Evolutionary conservation across 768 basidiomycete genomes (phyloP).

Genomic region (Lactarius pseudohatsudake): DNA sequence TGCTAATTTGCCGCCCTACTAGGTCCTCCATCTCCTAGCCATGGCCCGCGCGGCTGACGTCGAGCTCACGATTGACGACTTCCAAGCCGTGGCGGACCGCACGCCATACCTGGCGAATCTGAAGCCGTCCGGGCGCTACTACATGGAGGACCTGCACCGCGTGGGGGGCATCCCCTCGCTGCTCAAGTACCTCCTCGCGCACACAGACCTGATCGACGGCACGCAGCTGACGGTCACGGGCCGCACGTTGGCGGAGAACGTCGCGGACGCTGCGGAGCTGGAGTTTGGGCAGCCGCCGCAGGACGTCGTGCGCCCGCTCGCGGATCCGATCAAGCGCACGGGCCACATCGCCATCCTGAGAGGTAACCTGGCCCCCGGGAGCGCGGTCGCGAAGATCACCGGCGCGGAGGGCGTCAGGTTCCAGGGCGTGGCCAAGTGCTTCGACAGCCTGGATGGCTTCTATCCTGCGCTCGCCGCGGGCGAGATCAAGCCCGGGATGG

Average conservation of each 20-base stretch:
- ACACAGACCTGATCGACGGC: constrained; percentile 79
- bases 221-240: constrained; percentile 88
- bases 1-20: background rate
- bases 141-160: constrained; percentile 88
- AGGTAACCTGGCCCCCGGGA: constrained; percentile 86
- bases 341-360: constrained; percentile 86
- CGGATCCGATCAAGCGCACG: constrained; percentile 80
- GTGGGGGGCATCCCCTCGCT: constrained; percentile 84
- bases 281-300: constrained; percentile 59
- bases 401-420: constrained; percentile 89
- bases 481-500: constrained; percentile 72
- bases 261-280: constrained; percentile 71
- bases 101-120: constrained; percentile 87
- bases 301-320: constrained; percentile 69
- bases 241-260: constrained; percentile 84
- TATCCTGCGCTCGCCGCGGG: constrained; percentile 72
- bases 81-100: constrained; percentile 74
- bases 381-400: constrained; percentile 89
- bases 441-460: constrained; percentile 59
- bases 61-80: constrained; percentile 79
- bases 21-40: constrained; percentile 83
- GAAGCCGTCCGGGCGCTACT: constrained; percentile 82
- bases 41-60: constrained; percentile 81
- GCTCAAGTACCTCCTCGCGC: constrained; percentile 77
- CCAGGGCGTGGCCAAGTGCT: constrained; percentile 66